A percentile compares a stretch with the other conserved stretches of the same genome.
phyloP scores from a whole-genome alignment of 345 rosid species.

The Citrus sp. region DNA sequence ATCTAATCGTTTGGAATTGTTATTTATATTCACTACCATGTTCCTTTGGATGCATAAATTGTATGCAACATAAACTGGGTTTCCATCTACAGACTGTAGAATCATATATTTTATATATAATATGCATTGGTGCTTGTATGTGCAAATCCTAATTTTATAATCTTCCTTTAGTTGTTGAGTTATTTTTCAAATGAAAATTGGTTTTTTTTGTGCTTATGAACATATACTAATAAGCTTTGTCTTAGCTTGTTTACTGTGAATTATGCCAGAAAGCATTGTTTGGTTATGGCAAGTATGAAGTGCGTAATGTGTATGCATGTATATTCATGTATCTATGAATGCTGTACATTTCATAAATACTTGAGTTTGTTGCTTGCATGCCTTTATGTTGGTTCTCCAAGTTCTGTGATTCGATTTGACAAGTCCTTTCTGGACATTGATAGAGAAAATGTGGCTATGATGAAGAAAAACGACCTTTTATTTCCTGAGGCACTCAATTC shows the following conservation, averaged over 20 bases:
- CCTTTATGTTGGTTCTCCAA: background rate
- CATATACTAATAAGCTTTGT: background rate
- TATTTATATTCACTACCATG: background rate
- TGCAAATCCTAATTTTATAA: background rate
- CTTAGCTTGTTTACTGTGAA: background rate
- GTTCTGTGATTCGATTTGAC: background rate
- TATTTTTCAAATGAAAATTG: background rate
- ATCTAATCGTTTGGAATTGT: background rate
- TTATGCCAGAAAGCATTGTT: background rate
- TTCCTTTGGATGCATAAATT: background rate
- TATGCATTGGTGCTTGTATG: background rate
- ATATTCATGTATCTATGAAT: too few relatives aligned
- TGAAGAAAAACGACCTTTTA: conserved; percentile 25
- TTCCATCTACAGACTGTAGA: background rate
- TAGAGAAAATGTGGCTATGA: conserved; percentile 16
- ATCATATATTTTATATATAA: too few relatives aligned
- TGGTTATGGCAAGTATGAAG: background rate
- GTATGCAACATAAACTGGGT: background rate
- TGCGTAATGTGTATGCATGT: background rate
- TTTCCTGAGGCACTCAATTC: conserved; percentile 20
- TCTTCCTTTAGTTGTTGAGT: background rate
- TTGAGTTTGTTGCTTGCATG: background rate
- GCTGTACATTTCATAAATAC: background rate
- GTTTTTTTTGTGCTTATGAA: background rate
- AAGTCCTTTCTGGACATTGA: background rate